Base-by-base conservation (phyloP, 2,329 filamentous ascomycete genomes). In the Phyllosticta paracitricarpa region DNA sequence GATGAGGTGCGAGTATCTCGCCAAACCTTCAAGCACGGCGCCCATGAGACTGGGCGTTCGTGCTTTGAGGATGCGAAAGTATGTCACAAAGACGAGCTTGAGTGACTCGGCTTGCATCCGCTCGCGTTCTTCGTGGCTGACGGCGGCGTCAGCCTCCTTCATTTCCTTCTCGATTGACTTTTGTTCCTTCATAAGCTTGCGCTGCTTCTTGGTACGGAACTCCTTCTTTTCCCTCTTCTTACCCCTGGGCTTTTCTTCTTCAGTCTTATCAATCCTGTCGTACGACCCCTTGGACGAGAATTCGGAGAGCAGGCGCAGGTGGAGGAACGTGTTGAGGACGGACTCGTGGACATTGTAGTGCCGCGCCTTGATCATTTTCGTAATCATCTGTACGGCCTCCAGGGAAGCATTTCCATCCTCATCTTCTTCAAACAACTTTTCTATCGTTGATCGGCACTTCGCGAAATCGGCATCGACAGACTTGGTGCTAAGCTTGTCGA, bases 51-150 rank as follows among this genome's bases (percentile, higher is more conserved):
- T 85, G 14, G 90, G 87, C 25, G 85, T 82, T 26, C 91, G 85
- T 59, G 86, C 81, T 77, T 97, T 97, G 53, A 99, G 79, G 60
- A 97, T 93, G 58, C 92, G 88, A 75, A 99, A 97, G 77, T 99
- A 99, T 2, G 87, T 88, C 17, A 89, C 89, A 71, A 99, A 99
- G 10, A 99, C 94, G 62, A 97, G 82, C 77, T 97, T 99, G 58
- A 99, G 78, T 1, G 92, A 97, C 75, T 99, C 95, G 4, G 91
- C 89, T 75, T 99, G 94, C 82, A 96, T 94, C 67, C 88, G 85
- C 70, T 97, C 94, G 58, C 90, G 85, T 74, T 97, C 91, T 73
- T 99, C 93, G 69, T 97, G 89, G 66, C 86, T 89, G 63, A 97
- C 93, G 4, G 89, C 81, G 2, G 94, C 94, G 72, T 97, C 92